Evolutionary conservation across 75 land plant genomes (phyloP).

Genomic region (Cupressus sempervirens): DNA sequence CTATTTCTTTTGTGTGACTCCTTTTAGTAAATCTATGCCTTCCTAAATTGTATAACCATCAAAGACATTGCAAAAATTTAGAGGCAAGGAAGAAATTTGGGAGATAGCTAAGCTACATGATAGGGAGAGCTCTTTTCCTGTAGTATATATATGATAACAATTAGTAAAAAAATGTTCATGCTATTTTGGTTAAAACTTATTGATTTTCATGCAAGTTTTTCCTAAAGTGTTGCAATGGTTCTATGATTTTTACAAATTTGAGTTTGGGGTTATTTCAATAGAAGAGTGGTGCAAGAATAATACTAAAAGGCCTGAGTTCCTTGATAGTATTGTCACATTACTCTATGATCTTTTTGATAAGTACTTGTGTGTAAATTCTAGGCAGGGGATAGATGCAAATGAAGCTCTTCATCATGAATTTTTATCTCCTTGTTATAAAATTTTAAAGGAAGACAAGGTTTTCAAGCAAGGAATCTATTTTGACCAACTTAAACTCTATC

Average conservation of each 20-base stretch:
- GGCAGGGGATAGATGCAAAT: slow-evolving; percentile 61
- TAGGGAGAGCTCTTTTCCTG: slow-evolving; percentile 64
- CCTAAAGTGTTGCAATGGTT: background rate
- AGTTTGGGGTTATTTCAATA: slow-evolving; percentile 18
- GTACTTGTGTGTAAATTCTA: slow-evolving; percentile 82
- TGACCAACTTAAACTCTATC: background rate
- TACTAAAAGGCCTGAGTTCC: slow-evolving; percentile 56
- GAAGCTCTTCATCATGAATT: slow-evolving; percentile 91
- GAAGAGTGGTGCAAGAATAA: slow-evolving; percentile 54
- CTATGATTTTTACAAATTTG: slow-evolving; percentile 18
- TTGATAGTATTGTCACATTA: slow-evolving; percentile 41
- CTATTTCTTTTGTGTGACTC: background rate
- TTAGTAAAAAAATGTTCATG: background rate
- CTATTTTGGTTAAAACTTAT: background rate
- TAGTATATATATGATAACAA: slow-evolving; percentile 27
- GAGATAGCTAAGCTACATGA: slow-evolving; percentile 74
- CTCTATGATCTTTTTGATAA: slow-evolving; percentile 78
- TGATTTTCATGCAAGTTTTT: background rate
- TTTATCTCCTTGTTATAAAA: slow-evolving; percentile 53
- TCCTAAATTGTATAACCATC: slow-evolving; percentile 32
- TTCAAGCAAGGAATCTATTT: slow-evolving; percentile 8
- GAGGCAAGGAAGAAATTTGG: slow-evolving; percentile 74
- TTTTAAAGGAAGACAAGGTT: slow-evolving; percentile 28
- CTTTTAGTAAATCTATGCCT: background rate
- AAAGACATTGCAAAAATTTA: slow-evolving; percentile 76